phyloP scores from a whole-genome alignment of 2,329 filamentous ascomycete genomes.

The Fusarium secorum region DNA sequence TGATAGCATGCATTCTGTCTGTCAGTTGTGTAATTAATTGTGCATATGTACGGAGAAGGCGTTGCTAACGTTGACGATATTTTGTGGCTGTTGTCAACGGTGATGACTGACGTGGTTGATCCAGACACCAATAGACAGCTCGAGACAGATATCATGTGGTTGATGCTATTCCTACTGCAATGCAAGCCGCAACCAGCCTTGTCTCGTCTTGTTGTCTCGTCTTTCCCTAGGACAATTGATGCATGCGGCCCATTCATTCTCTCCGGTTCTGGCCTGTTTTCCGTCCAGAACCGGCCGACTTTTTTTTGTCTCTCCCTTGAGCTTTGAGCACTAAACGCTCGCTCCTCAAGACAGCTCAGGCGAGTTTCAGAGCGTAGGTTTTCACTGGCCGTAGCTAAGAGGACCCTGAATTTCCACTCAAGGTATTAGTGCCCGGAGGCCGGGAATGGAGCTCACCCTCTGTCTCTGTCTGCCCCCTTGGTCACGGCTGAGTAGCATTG shows the following conservation, averaged over 20 bases:
- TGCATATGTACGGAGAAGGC: slow-evolving; percentile 16
- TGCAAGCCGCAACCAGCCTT: not conserved
- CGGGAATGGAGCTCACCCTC: not conserved
- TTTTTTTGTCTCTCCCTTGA: slow-evolving; percentile 1
- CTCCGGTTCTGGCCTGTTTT: not conserved
- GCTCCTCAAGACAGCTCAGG: slow-evolving; percentile 13
- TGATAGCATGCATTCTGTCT: slow-evolving; percentile 4
- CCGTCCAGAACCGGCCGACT: not conserved
- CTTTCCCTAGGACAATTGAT: not conserved
- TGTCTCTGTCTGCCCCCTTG: not conserved
- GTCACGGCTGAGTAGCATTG: slow-evolving; percentile 1
- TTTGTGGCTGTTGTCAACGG: slow-evolving; percentile 24
- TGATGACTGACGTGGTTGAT: slow-evolving; percentile 33
- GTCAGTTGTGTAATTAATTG: slow-evolving; percentile 12
- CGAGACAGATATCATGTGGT: not conserved
- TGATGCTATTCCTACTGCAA: not conserved
- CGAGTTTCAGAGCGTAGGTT: slow-evolving; percentile 26
- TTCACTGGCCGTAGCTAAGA: not conserved
- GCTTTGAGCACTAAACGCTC: not conserved
- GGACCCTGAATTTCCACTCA: slow-evolving; percentile 15
- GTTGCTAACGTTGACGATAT: not conserved
- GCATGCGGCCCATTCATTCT: not conserved
- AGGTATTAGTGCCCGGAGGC: not conserved
- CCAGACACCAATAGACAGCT: slow-evolving; percentile 3
- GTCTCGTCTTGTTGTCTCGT: not conserved